Conservation (phyloP, 164 flowering plant species). For the Stephania japonica region DNA sequence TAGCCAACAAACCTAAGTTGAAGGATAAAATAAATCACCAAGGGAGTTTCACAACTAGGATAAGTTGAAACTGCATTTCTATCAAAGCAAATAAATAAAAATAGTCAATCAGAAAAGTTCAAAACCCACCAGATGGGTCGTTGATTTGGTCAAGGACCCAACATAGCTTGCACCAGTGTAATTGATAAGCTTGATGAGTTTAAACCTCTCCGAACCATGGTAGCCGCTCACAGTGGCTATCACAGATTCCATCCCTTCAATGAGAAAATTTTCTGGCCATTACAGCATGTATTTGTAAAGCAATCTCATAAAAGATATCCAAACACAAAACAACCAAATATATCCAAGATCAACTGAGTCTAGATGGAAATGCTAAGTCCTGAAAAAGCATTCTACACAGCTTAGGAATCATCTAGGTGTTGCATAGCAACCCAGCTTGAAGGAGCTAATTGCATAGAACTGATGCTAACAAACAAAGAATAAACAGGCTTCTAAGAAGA, state of each 20-base stretch:
- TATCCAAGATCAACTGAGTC: too few species aligned
- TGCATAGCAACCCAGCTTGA: too few species aligned
- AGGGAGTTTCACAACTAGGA: neutral
- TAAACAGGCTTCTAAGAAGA: too few species aligned
- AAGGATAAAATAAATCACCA: neutral
- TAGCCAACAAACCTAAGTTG: slow-evolving; percentile 67
- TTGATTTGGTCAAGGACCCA: slow-evolving; percentile 56
- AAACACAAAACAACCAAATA: too few species aligned
- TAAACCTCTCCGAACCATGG: slow-evolving; percentile 69
- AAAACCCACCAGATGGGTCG: slow-evolving; percentile 72
- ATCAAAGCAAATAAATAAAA: neutral
- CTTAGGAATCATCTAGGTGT: too few species aligned
- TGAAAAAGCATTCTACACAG: too few species aligned
- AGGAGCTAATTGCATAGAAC: too few species aligned
- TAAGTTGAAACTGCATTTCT: neutral
- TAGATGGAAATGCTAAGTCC: too few species aligned
- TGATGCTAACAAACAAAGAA: too few species aligned
- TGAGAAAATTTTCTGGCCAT: neutral
- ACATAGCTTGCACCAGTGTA: slow-evolving; percentile 80
- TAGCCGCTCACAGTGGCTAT: slow-evolving; percentile 90
- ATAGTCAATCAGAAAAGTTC: neutral
- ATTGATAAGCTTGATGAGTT: slow-evolving; percentile 78
- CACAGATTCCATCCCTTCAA: slow-evolving; percentile 63
- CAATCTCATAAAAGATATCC: too few species aligned
- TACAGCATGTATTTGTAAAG: too few species aligned